Conservation (phyloP, 139 green algal genomes). For the Astrephomene gubernaculifera region DNA sequence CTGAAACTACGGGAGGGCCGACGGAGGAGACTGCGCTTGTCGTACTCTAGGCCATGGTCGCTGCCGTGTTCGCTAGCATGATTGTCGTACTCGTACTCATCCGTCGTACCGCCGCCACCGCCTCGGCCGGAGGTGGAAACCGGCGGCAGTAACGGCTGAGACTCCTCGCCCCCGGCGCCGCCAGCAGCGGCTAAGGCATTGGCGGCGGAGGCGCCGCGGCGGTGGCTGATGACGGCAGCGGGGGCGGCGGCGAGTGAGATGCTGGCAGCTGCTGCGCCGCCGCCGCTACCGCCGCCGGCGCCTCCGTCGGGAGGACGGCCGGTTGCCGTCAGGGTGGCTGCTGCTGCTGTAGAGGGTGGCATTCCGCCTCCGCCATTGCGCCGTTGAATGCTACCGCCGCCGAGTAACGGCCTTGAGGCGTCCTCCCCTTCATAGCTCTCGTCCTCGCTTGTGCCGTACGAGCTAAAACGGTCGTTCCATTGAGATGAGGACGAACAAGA, state of each 20-base stretch:
- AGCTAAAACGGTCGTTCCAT: too few species aligned
- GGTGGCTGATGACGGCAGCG: too few species aligned
- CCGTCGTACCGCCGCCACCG: background rate
- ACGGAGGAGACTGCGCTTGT: background rate
- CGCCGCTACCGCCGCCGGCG: background rate
- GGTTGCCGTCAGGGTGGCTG: too few species aligned
- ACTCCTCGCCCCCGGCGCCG: background rate
- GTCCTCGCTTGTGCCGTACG: too few species aligned
- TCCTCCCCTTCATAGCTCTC: too few species aligned
- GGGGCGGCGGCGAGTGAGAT: too few species aligned
- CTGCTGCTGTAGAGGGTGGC: too few species aligned
- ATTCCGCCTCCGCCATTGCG: too few species aligned
- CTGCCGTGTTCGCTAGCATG: background rate
- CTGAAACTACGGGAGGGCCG: background rate
- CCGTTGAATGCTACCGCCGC: too few species aligned
- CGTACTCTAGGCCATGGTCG: background rate
- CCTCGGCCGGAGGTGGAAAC: background rate
- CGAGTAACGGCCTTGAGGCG: too few species aligned
- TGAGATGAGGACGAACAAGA: too few species aligned
- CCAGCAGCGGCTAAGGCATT: background rate
- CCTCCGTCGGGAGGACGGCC: too few species aligned
- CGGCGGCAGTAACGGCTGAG: conserved; percentile 4
- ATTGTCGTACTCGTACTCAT: background rate
- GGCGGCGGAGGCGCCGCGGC: background rate
- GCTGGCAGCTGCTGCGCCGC: background rate